Evolutionary conservation across 192 early-diverging fungal genomes (phyloP), one percentile per base, ranked within the genome.

Genomic region (Coemansia sp.): DNA sequence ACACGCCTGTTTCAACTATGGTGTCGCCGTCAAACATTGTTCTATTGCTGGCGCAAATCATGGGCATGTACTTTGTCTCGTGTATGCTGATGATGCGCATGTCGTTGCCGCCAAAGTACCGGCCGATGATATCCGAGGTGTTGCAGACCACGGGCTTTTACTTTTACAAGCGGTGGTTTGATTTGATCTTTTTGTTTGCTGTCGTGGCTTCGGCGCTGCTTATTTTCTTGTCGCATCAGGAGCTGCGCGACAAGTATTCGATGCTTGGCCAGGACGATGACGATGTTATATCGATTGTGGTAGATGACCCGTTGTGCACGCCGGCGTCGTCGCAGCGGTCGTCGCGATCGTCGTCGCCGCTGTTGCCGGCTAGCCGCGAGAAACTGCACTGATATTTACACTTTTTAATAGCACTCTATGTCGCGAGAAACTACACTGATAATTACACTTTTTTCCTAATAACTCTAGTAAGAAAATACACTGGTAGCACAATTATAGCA

Each of bases 161-260:
- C 70, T 96, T 93, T 69, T 98, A 94, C 75, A 88, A 91, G 66
- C 88, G 88, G 51, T 96, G 94, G 96, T 95, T 94, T 59, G 96
- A 98, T 75, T 83, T 91, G 7, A 94, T 95, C 14, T 95, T 94
- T 74, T 70, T 97, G 42, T 82, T 94, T 15, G 87, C 89, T n/a
- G 92, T 93, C 0, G 61, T 91, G 9, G 68, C 86, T 10, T 91
- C 89, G 28, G 83, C 86, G 7, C 72, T 86, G 17, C 83, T 96
- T 47, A 76, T 94, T 37, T 92, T 88, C 64, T 68, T 90, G 59
- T 81, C 87, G 40, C 86, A 90, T 62, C 86, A 83, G 55, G 86
- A 86, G 59, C 82, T 77, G 64, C 59, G 72, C 40, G 78, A 83
- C 69, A 77, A 78, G 55, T 77, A 83, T 59, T 74, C 70, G 64